These are phyloP conservation scores for Pyrenula aspistea DNA, from an alignment of 495 filamentous ascomycete genomes.

Conservation along the genomic window DNA sequence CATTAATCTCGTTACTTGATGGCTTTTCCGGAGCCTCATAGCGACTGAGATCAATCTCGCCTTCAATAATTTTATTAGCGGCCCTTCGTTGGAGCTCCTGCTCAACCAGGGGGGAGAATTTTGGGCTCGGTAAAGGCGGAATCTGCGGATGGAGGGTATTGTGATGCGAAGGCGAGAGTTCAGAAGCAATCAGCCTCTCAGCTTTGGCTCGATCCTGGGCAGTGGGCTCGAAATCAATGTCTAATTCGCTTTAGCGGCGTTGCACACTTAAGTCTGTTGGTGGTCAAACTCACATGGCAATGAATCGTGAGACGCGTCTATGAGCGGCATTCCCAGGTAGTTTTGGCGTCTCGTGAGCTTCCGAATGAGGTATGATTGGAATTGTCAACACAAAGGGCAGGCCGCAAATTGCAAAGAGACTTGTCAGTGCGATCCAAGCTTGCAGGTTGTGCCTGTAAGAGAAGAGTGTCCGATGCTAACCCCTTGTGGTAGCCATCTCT, in stretches of 20 bases:
- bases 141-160: constrained; percentile 27
- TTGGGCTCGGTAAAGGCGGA: constrained; percentile 20
- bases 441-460: background rate
- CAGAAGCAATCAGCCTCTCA: constrained; percentile 50
- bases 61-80: constrained; percentile 34
- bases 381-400: too few relatives aligned
- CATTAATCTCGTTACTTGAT: constrained; percentile 15
- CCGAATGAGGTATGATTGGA: background rate
- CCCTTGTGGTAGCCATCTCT: background rate
- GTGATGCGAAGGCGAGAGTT: constrained; percentile 38
- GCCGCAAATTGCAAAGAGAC: constrained; percentile 2
- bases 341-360: background rate
- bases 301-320: constrained; percentile 65
- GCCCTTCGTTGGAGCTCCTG: constrained; percentile 50
- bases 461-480: background rate
- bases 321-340: constrained; percentile 44
- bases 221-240: constrained; percentile 61
- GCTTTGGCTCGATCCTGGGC: constrained; percentile 42
- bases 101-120: constrained; percentile 49
- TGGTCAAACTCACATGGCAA: constrained; percentile 57
- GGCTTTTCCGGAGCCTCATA: constrained; percentile 58
- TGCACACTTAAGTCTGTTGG: constrained; percentile 1
- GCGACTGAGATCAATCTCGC: constrained; percentile 65
- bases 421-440: background rate
- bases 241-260: constrained; percentile 25